Base-by-base conservation (phyloP, 805 yeast species). In the Monosporozyma siamensis region DNA sequence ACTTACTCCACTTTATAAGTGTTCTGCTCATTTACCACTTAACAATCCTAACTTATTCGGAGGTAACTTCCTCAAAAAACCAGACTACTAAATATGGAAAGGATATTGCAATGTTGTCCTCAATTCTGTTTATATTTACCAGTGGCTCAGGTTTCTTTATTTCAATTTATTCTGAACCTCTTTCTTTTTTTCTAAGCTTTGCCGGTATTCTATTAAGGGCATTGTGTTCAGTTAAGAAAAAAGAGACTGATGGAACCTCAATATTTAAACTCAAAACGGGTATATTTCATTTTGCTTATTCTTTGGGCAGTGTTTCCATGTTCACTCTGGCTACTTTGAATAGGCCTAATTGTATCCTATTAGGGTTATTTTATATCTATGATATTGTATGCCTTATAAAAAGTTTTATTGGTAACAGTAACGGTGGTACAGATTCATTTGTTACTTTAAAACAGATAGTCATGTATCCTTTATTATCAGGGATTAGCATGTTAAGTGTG, bases 61-160 rank as follows among this genome's bases (percentile, higher is more conserved):
- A 45, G 4, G 12, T 17, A 4, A 32, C 35, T 4, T 3, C 23
- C 1, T 15, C 23, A 4, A 24, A 40, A 24, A 36, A 22, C 4
- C 4, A 31, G 3, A 22, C 22, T 15, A 17, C 45, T 6, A 52
- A 53, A 21, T 47, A 49, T 18, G 47, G 48, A 11, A 36, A 43
- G 6, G 34, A 47, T 26, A 37, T 64, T n/a, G 61, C 75, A 2
- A 40, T 57, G 12, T 56, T 57, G 30, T 54, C 73, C 0, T 63
- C 78, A 0, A 39, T 71, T 3, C 52, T 82, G 12, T 80, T 74
- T 47, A 59, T 78, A 1, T 45, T 82, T n/a, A 76, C 82, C 15
- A 87, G 95, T 2, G 88, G 86, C 1, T 95, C 95, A 1, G 72
- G 87, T 0, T 90, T 88, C 55, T 65, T 85, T 32, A 69, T 82